Percentiles rank a stretch among this genome's conserved stretches.
These are phyloP conservation scores for Penicillium digitatum DNA, from an alignment of 2,329 filamentous ascomycete species.

Conservation along the genomic window DNA sequence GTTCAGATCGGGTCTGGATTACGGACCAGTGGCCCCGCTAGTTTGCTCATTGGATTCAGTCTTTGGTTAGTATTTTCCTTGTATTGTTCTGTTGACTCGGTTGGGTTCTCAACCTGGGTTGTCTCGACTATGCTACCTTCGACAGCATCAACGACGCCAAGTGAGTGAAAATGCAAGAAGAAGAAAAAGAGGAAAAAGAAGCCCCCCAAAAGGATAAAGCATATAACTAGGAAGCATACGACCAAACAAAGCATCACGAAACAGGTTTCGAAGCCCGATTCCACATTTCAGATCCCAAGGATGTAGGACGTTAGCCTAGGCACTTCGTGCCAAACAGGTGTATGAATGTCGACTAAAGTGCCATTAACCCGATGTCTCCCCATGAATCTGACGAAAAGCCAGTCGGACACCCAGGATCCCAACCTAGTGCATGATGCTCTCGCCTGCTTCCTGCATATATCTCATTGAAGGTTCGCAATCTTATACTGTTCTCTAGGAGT, in stretches of 20 bases:
- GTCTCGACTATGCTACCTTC: slow-evolving; percentile 1
- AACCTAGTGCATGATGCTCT: slow-evolving; percentile 5
- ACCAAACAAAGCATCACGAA: neutral
- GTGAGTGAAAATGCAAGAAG: neutral
- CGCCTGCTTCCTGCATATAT: neutral
- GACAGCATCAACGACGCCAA: neutral
- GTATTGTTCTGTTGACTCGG: neutral
- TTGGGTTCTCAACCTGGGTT: slow-evolving; percentile 4
- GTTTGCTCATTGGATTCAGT: slow-evolving; percentile 45
- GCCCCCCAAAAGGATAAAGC: neutral
- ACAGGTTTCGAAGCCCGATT: neutral
- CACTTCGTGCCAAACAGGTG: neutral
- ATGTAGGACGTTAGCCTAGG: slow-evolving; percentile 6
- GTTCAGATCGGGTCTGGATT: slow-evolving; percentile 43
- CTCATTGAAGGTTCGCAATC: slow-evolving; percentile 21
- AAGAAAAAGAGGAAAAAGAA: neutral
- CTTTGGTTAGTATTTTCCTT: slow-evolving; percentile 40
- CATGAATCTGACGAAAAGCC: slow-evolving; percentile 1
- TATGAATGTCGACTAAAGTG: slow-evolving; percentile 1
- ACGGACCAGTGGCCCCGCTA: slow-evolving; percentile 42
- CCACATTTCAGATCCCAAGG: neutral
- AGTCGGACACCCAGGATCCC: slow-evolving; percentile 3
- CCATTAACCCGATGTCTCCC: neutral
- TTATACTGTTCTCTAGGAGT: slow-evolving; percentile 41
- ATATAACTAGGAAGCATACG: neutral